phyloP scores from a whole-genome alignment of 2,329 filamentous ascomycete genomes.

The Fonsecaea erecta region DNA sequence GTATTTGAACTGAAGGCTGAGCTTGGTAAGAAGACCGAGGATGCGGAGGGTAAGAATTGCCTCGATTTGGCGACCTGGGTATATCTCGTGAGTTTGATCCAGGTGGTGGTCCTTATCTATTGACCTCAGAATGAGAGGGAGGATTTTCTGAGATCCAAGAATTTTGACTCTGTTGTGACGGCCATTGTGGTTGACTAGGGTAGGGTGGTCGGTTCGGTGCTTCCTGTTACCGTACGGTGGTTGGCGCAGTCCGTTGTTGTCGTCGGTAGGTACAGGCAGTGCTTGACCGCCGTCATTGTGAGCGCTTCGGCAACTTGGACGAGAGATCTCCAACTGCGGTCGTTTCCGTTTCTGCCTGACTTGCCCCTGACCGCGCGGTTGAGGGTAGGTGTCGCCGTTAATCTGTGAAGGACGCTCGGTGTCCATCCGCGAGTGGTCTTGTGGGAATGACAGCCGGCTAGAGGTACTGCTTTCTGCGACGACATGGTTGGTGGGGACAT shows the following conservation, averaged over 20 bases:
- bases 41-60: slow-evolving; percentile 15
- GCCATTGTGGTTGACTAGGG: slow-evolving; percentile 31
- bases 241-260: slow-evolving; percentile 51
- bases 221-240: slow-evolving; percentile 48
- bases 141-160: slow-evolving; percentile 31
- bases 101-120: slow-evolving; percentile 22
- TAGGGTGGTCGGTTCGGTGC: slow-evolving; percentile 31
- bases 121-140: slow-evolving; percentile 34
- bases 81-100: slow-evolving; percentile 26
- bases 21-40: slow-evolving; percentile 7
- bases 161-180: slow-evolving; percentile 28
- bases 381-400: slow-evolving; percentile 7
- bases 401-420: slow-evolving; percentile 15
- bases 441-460: slow-evolving; percentile 25
- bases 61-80: slow-evolving; percentile 30
- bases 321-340: slow-evolving; percentile 20
- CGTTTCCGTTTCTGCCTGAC: slow-evolving; percentile 27
- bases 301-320: slow-evolving; percentile 28
- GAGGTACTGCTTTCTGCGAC: slow-evolving; percentile 19
- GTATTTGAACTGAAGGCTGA: slow-evolving; percentile 9
- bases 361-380: slow-evolving; percentile 4
- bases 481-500: slow-evolving; percentile 10
- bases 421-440: slow-evolving; percentile 13
- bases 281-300: slow-evolving; percentile 52
- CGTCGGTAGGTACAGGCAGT: slow-evolving; percentile 36